Percentiles rank a stretch among this genome's conserved stretches.
Evolutionary conservation across 1,284 basidiomycete species (phyloP).

Genomic region (Ganoderma multipileum): DNA sequence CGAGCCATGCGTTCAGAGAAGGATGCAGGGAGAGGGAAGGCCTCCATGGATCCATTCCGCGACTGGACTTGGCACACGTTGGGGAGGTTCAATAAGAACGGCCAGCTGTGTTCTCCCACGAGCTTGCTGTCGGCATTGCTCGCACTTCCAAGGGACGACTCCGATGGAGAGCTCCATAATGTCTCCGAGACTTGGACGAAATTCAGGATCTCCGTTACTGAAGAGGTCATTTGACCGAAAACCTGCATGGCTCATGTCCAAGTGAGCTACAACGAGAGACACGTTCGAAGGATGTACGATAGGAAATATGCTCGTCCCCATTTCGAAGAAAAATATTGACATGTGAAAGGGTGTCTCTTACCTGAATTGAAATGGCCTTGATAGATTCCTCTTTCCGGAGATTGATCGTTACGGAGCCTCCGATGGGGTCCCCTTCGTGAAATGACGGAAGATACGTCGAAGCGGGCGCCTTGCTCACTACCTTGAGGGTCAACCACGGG

Average conservation of each 20-base stretch:
- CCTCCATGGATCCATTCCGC: slow-evolving; percentile 16
- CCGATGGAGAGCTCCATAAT: slow-evolving; percentile 26
- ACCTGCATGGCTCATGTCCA: slow-evolving; percentile 24
- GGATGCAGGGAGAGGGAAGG: slow-evolving; percentile 50
- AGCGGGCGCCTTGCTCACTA: slow-evolving; percentile 29
- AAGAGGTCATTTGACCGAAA: slow-evolving; percentile 35
- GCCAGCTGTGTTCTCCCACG: slow-evolving; percentile 51
- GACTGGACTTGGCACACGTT: slow-evolving; percentile 35
- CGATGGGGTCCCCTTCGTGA: slow-evolving; percentile 52
- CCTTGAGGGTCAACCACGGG: slow-evolving; percentile 31
- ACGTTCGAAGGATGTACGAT: not conserved
- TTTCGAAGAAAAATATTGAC: not conserved
- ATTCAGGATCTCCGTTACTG: slow-evolving; percentile 50
- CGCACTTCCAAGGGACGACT: slow-evolving; percentile 6
- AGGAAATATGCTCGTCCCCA: not conserved
- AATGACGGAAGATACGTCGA: slow-evolving; percentile 45
- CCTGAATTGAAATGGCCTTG: slow-evolving; percentile 52
- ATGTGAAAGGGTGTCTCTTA: slow-evolving; percentile 31
- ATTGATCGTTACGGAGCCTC: slow-evolving; percentile 53
- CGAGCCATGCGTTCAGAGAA: slow-evolving; percentile 57
- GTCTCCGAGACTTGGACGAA: slow-evolving; percentile 50
- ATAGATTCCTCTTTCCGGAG: slow-evolving; percentile 52
- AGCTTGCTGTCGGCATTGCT: slow-evolving; percentile 47
- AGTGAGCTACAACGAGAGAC: not conserved
- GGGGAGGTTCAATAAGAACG: slow-evolving; percentile 53